A percentile compares a stretch with the other conserved stretches of the same genome.
phyloP scores from a whole-genome alignment of 2,329 filamentous ascomycete species.

The Alternaria burnsii region DNA sequence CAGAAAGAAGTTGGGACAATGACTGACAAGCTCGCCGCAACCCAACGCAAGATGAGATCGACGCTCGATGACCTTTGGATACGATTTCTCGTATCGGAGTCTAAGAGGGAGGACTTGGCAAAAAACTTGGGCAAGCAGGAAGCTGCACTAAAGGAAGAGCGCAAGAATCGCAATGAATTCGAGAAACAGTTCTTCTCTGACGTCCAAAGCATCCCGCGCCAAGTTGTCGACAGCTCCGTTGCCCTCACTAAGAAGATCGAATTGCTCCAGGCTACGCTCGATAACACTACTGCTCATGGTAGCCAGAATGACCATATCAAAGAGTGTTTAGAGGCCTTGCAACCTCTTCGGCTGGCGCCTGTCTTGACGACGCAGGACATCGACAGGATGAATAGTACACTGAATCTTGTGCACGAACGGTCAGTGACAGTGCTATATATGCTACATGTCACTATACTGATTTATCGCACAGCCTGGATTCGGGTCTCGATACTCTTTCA shows the following conservation, averaged over 20 bases:
- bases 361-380: constrained; percentile 32
- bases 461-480: constrained; percentile 23
- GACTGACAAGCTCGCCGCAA: constrained; percentile 19
- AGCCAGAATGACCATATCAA: constrained; percentile 14
- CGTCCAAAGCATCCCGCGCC: constrained; percentile 25
- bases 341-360: constrained; percentile 24
- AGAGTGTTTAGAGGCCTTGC: constrained; percentile 30
- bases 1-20: constrained; percentile 19
- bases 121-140: constrained; percentile 22
- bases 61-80: constrained; percentile 28
- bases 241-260: constrained; percentile 27
- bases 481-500: constrained; percentile 25
- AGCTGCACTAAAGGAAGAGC: constrained; percentile 30
- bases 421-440: constrained; percentile 13
- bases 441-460: constrained; percentile 9
- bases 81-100: constrained; percentile 21
- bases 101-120: constrained; percentile 20
- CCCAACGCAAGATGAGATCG: constrained; percentile 22
- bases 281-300: constrained; percentile 5
- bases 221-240: constrained; percentile 19
- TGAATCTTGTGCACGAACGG: constrained; percentile 34
- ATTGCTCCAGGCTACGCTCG: constrained; percentile 20
- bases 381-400: constrained; percentile 32
- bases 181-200: constrained; percentile 31
- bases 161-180: constrained; percentile 27